Conservation (phyloP, 1,284 basidiomycete species). For the Cutaneotrichosporon sp. region DNA sequence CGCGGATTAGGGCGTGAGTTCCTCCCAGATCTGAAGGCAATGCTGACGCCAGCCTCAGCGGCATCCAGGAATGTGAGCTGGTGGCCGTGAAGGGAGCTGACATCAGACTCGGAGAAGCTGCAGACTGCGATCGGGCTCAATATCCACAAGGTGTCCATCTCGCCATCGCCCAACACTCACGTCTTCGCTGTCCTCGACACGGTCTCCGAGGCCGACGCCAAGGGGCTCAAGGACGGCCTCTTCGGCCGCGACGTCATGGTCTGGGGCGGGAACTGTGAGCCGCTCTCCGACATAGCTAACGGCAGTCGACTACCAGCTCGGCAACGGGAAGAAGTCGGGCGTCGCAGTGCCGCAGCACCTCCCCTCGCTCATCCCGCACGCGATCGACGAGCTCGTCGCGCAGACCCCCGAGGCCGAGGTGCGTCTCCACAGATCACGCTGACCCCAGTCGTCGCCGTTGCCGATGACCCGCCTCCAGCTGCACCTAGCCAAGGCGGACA, state of each 20-base stretch:
- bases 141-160: conserved; percentile 63
- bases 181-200: conserved; percentile 75
- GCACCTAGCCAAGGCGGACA: conserved; percentile 52
- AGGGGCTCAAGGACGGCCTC: conserved; percentile 44
- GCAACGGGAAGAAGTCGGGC: conserved; percentile 78
- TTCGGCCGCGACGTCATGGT: conserved; percentile 60
- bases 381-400: conserved; percentile 44
- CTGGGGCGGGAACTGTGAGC: conserved; percentile 55
- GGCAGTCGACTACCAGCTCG: conserved; percentile 70
- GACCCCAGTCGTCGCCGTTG: conserved; percentile 47
- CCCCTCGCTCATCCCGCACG: conserved; percentile 57
- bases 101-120: conserved; percentile 66
- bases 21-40: no score
- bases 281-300: neutral
- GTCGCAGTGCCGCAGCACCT: conserved; percentile 66
- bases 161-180: conserved; percentile 75
- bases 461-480: conserved; percentile 55
- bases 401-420: conserved; percentile 61
- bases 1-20: conserved; percentile 66
- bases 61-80: conserved; percentile 74
- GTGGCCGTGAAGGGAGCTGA: conserved; percentile 8
- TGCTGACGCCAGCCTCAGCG: conserved; percentile 64
- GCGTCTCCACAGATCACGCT: conserved; percentile 44
- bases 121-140: conserved; percentile 66
- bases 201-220: conserved; percentile 55